Evolutionary conservation across 306 rosid species (phyloP), one percentile per base, ranked within the genome.

Genomic region (Pyrus pyrifolia): DNA sequence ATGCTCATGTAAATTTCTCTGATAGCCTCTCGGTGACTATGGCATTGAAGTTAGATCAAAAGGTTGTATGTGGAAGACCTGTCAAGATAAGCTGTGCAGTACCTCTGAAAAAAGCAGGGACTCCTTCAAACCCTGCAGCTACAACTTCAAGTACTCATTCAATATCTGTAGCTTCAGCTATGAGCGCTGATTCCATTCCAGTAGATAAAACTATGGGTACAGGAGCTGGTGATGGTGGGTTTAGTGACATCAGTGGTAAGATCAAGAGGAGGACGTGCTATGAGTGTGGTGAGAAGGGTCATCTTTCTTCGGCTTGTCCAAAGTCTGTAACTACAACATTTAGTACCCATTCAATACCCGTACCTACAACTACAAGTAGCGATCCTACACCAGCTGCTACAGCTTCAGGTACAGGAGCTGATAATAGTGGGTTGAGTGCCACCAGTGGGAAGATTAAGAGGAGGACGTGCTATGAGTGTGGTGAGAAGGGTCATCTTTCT

Each of bases 231-330:
- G 21, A 18, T 1, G 22, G 23, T 31, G 68, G 42, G 42, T 64
- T 64, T 35, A 64, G 44, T 31, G 22, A 21, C 45, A 8, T 61
- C 64, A 86, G 83, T 75, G 89, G 92, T 70, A 91, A 89, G 87
- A 81, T 87, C 58, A 91, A 66, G 85, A 84, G 91, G 73, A 86
- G 95, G 83, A 91, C 87, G 7, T 91, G 95, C 85, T 89, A 82
- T 19, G 93, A 87, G 70, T 91, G 97, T 78, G 89, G 91, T 81
- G 90, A 89, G 82, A 91, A 91, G 79, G 97, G 95, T 11, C 97
- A 91, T 84, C 13, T 76, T 60, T 64, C 83, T 46, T 86, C 90
- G 0, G 86, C 68, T 67, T 91, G 95, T 78, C 93, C 90, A 58
- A 88, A 86, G 81, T 31, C 25, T 7, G 15, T 45, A 31, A 17